Percentiles rank a stretch among this genome's conserved stretches.
Evolutionary conservation across 2,329 filamentous ascomycete genomes (phyloP).

Genomic region (Triangularia verruculosa): DNA sequence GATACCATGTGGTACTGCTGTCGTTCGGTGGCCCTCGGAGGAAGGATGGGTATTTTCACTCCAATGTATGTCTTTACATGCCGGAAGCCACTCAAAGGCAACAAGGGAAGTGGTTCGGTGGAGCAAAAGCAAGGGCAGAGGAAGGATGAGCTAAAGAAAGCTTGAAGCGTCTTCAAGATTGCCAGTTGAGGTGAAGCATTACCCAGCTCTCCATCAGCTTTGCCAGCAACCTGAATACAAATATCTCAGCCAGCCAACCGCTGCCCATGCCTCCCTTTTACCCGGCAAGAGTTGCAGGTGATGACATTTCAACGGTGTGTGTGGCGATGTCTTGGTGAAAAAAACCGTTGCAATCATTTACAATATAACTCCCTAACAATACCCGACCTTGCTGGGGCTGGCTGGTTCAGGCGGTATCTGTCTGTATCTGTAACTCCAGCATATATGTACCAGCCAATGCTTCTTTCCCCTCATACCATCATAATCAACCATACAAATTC

Average conservation of each 20-base stretch:
- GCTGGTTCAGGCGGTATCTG: background rate
- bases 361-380: background rate
- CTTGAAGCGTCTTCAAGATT: background rate
- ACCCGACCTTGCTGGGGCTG: background rate
- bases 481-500: background rate
- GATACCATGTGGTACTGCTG: conserved; percentile 25
- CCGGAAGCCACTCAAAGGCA: conserved; percentile 11
- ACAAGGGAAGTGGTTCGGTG: background rate
- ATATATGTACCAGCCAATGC: background rate
- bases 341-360: background rate
- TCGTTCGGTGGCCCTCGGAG: conserved; percentile 13
- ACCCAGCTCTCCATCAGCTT: too few species aligned
- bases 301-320: too few species aligned
- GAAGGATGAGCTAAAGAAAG: background rate
- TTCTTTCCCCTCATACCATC: background rate
- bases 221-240: too few species aligned
- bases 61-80: conserved; percentile 23
- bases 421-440: background rate
- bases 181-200: background rate
- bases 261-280: too few species aligned
- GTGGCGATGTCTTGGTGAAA: background rate
- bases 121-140: background rate
- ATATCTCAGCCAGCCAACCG: too few species aligned
- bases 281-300: too few species aligned
- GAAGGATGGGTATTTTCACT: conserved; percentile 19